Evolutionary conservation across 2,329 filamentous ascomycete species (phyloP), one percentile per base, ranked within the genome.

Genomic region (Akanthomyces dipterigenus): DNA sequence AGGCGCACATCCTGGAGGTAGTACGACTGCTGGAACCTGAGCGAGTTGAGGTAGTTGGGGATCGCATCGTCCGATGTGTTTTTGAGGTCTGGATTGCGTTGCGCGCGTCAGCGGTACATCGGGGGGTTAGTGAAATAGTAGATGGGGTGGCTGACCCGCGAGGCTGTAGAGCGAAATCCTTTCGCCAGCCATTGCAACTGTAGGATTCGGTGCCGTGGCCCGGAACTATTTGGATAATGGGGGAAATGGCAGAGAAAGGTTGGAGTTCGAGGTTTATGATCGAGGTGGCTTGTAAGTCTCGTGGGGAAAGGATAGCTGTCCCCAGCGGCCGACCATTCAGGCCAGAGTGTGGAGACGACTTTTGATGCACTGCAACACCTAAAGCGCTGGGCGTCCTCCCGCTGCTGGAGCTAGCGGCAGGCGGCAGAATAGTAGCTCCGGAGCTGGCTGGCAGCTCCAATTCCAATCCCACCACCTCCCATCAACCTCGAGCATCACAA

Each of bases 11-110:
- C 93, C 69, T 87, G 86, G 53, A 95, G 86, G 62, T 77, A 82
- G 77, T 98, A 88, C 65, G 89, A 87, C 76, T 96, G 92, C 65
- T 79, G 83, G 80, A 97, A 97, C 67, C 82, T 87, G 73, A 98
- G 86, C 36, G 87, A 90, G 76, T 91, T 93, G 65, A 99, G 87
- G 79, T 98, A 98, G 77, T 95, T 92, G 63, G 90, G 87, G 63
- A 99, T 88, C 62, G 93, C 91, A 77, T 99, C 95, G 78, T 99
- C 95, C 67, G 90, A 91, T 43, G 93, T 96, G 78, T 95, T 96
- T 77, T 98, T 98, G 65, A 99, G 88, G 73, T 98, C 95, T 96
- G 72, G 24, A 24, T 11, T 5, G 46, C 31, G 31, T 40, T 57
- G 22, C 50, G 51, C 40, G 42, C 28, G 26, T 20, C n/a, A 20